Evolutionary conservation across 2,329 filamentous ascomycete species (phyloP), one percentile per base, ranked within the genome.

Genomic region (Cladophialophora exuberans): DNA sequence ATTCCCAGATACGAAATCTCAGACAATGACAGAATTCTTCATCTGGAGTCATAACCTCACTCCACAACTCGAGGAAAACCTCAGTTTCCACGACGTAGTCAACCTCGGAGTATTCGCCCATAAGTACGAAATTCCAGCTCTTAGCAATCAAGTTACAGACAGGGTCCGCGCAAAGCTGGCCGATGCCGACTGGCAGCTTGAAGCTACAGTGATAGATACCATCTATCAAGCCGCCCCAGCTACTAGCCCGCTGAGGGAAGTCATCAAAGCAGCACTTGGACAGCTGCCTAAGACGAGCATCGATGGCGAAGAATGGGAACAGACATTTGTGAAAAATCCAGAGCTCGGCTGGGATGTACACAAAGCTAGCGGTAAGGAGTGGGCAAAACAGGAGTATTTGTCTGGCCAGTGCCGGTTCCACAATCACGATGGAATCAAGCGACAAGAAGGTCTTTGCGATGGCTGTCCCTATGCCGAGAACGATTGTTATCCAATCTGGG

Each of bases 111-210:
- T 62, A 15, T 59, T 62, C 15, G 59, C 59, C 10, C 50, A 28
- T 26, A 50, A 53, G 38, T 62, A 59, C 17, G 45, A 62, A 33
- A 55, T 62, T 15, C 43, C 59, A 2, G 53, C 59, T 13, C 18
- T 62, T 35, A 59, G 54, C 53, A 62, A 62, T 31, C 59, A 62
- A 33, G 47, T 60, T 20, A 62, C 59, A 9, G 56, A 62, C 33
- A 20, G 42, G 20, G 54, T 62, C 23, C 56, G 59, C 5, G 28
- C 18, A 15, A 56, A 62, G 20, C 43, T 62, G 9, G 59, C 59
- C 4, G 56, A 15, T 26, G 41, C 41, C 10, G 56, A 62, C 7
- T 62, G 56, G 56, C 30, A 50, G 20, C 38, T 62, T 17, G 39
- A 53, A 23, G 50, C 59, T 4, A 31, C 41, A 7, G 51, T 57